Percentiles rank a stretch among this genome's conserved stretches.
phyloP scores from a whole-genome alignment of 2,329 filamentous ascomycete genomes.

The Curvularia spicifera region DNA sequence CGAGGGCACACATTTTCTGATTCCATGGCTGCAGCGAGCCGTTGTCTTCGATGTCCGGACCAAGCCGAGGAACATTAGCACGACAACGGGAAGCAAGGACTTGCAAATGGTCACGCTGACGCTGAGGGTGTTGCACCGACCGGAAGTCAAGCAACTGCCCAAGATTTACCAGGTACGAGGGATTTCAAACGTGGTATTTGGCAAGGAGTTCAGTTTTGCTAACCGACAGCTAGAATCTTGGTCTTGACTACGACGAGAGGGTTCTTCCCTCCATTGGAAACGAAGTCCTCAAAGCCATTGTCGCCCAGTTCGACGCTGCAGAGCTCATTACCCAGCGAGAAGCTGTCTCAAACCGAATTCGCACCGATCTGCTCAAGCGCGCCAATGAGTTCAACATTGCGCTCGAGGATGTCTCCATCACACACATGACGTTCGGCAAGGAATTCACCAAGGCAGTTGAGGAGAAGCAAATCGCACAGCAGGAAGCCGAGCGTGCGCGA shows the following conservation, averaged over 20 bases:
- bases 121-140: constrained; percentile 90
- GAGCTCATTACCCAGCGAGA: constrained; percentile 95
- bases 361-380: constrained; percentile 86
- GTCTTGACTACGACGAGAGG: constrained; percentile 89
- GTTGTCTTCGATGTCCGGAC: constrained; percentile 98
- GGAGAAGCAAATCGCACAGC: constrained; percentile 99
- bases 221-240: constrained; percentile 73
- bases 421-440: constrained; percentile 99
- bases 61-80: constrained; percentile 95
- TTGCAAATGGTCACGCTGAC: constrained; percentile 99
- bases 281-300: constrained; percentile 62
- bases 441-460: constrained; percentile 99
- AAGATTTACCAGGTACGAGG: constrained; percentile 93
- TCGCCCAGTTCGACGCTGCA: constrained; percentile 61
- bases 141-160: constrained; percentile 88
- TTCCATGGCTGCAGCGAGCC: constrained; percentile 94
- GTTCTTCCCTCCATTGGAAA: constrained; percentile 62
- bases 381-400: constrained; percentile 98
- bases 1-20: constrained; percentile 94
- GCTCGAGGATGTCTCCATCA: constrained; percentile 98
- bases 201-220: not conserved
- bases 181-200: not conserved
- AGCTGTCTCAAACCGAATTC: constrained; percentile 94
- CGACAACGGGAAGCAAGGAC: constrained; percentile 97
- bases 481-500: constrained; percentile 94